Evolutionary conservation across 148 eudicot species (phyloP), one percentile per base, ranked within the genome.

Genomic region (Mesembryanthemum crystallinum): DNA sequence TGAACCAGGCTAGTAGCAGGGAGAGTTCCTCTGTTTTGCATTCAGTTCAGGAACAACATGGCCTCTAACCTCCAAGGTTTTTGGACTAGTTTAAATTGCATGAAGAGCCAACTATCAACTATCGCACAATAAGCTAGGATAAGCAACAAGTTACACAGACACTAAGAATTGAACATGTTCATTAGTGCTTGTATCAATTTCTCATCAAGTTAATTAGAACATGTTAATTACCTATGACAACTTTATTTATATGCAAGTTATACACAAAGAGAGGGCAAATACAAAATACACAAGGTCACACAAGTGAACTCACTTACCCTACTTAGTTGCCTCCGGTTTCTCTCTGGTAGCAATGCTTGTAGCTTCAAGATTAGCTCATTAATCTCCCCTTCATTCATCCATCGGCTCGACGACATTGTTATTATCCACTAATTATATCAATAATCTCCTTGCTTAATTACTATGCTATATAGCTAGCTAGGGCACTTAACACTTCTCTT

Each of bases 341-440:
- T 75, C 25, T 61, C 61, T 17, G 82, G 85, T 29, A 82, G 80
- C 68, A 79, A 30, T 66, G 82, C 80, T 67, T 76, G 85, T 49
- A 82, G 64, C 24, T 79, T 82, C 25, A 59, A 20, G 65, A 82
- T 17, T 45, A 75, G 71, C 4, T 83, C 80, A 67, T 68, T 76
- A 58, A 76, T 72, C 85, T 79, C 77, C 8, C 61, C 74, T 72
- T 76, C 75, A 61, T 18, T 66, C 18, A 43, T 62, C 43, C 60
- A 57, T 43, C 77, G 30, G 25, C 67, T 72, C 13, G 80, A 72
- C 61, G 79, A 77, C 79, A 67, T 76, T 21, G 33, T 29, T 52
- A 25, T 28, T 62, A 37, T 42, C 43, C 43, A 28, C 30, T 4
- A 8, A 64, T 21, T 30, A 66, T 21, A 10, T 15, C 4, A 24